A percentile compares a stretch with the other conserved stretches of the same genome.
Conservation (phyloP, 2,329 filamentous ascomycete genomes). For the Colletotrichum orchidophilum region DNA sequence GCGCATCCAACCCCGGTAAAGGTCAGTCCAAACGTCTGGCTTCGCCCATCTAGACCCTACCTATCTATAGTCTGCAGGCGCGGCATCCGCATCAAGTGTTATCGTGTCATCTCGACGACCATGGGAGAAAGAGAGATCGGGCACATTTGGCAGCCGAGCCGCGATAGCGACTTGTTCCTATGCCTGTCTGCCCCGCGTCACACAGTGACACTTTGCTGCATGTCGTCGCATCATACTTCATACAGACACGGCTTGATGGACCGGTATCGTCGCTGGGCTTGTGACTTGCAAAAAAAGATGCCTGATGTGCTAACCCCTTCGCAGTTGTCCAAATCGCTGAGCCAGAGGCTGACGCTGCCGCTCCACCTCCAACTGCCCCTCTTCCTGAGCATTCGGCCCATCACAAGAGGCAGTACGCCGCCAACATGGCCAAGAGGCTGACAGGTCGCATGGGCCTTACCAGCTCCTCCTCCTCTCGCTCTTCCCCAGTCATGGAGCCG, state of each 20-base stretch:
- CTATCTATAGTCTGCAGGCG: conserved; percentile 14
- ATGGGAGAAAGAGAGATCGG: background rate
- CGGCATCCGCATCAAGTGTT: conserved; percentile 28
- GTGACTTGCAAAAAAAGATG: conserved; percentile 25
- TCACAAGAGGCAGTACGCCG: conserved; percentile 55
- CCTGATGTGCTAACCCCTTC: conserved; percentile 8
- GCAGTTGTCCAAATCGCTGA: conserved; percentile 68
- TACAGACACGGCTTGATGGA: conserved; percentile 20
- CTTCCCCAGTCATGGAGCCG: conserved; percentile 52
- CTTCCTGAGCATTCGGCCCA: conserved; percentile 46
- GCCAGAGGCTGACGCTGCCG: conserved; percentile 44
- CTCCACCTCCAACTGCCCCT: conserved; percentile 33
- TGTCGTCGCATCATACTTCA: background rate
- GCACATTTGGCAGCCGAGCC: conserved; percentile 2
- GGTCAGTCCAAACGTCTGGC: conserved; percentile 46
- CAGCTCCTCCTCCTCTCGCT: conserved; percentile 54
- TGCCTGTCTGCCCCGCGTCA: conserved; percentile 19
- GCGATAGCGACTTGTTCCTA: background rate
- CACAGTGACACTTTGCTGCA: conserved; percentile 37
- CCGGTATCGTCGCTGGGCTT: conserved; percentile 32
- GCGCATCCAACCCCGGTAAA: conserved; percentile 52
- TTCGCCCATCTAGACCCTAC: conserved; percentile 6
- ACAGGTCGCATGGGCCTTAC: conserved; percentile 48
- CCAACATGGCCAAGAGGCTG: conserved; percentile 53
- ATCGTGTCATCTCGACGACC: background rate